Evolutionary conservation across 352 stramenopile genomes (phyloP).

Genomic region (Pythium dissimile): DNA sequence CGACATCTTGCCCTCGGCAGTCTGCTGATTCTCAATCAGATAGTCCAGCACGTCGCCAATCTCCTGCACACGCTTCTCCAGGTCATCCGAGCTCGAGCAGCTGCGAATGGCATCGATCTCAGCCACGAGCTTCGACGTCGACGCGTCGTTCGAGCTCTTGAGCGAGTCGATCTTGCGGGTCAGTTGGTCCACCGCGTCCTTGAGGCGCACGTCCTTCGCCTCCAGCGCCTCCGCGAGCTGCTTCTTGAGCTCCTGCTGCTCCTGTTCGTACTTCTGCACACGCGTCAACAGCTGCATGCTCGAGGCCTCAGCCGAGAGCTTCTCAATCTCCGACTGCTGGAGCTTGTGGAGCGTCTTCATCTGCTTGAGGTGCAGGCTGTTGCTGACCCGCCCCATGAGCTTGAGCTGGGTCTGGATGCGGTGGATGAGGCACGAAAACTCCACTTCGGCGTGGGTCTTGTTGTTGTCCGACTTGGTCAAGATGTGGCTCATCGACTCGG

Average conservation of each 20-base stretch:
- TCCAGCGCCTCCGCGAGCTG: constrained; percentile 15
- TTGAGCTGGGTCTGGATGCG: constrained; percentile 42
- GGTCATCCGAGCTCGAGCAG: constrained; percentile 1
- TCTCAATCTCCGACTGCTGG: constrained; percentile 33
- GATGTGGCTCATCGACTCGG: constrained; percentile 37
- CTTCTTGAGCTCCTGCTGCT: constrained; percentile 33
- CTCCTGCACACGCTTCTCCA: constrained; percentile 18
- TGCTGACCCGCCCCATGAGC: constrained; percentile 38
- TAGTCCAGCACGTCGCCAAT: constrained; percentile 16
- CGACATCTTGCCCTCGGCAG: neutral
- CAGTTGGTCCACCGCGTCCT: constrained; percentile 8
- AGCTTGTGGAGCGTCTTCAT: constrained; percentile 31
- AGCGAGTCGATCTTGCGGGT: constrained; percentile 9
- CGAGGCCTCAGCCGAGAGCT: constrained; percentile 26
- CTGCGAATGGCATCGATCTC: constrained; percentile 7
- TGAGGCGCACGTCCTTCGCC: constrained; percentile 11
- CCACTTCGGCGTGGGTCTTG: constrained; percentile 28
- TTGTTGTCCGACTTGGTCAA: constrained; percentile 29
- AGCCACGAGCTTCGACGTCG: constrained; percentile 2
- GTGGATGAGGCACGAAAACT: constrained; percentile 34
- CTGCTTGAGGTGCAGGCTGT: constrained; percentile 33
- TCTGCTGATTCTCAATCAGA: constrained; percentile 13
- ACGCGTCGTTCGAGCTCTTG: constrained; percentile 12
- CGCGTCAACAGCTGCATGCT: constrained; percentile 27
- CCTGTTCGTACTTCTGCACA: constrained; percentile 31